phyloP scores from a whole-genome alignment of 2,329 filamentous ascomycete species.

The Ascochyta fabae region DNA sequence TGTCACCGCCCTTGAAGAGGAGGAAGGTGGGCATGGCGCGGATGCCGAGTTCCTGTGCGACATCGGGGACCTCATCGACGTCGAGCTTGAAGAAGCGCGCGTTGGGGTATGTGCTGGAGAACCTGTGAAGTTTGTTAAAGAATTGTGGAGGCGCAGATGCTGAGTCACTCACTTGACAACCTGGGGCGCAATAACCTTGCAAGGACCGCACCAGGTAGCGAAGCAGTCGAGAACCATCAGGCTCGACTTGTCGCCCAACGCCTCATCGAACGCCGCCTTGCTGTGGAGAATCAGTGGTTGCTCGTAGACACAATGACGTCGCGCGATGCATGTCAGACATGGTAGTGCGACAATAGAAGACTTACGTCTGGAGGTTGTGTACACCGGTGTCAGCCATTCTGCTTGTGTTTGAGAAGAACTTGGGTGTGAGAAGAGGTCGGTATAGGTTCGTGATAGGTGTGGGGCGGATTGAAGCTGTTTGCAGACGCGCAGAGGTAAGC shows the following conservation, averaged over 20 bases:
- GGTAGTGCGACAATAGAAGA: constrained; percentile 18
- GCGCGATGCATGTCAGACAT: constrained; percentile 7
- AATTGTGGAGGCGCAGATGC: neutral
- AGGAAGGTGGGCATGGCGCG: constrained; percentile 93
- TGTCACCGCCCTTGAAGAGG: constrained; percentile 80
- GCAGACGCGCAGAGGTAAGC: constrained; percentile 51
- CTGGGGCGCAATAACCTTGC: constrained; percentile 85
- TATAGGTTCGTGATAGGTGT: constrained; percentile 41
- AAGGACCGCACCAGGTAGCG: constrained; percentile 92
- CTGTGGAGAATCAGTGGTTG: constrained; percentile 50
- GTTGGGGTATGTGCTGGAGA: constrained; percentile 64
- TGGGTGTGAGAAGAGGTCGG: constrained; percentile 42
- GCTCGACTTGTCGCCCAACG: constrained; percentile 60
- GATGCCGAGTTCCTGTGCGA: constrained; percentile 78
- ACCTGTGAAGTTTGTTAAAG: constrained; percentile 51
- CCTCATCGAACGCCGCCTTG: constrained; percentile 64
- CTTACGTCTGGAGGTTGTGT: constrained; percentile 57
- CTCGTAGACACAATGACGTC: constrained; percentile 21
- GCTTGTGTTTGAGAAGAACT: constrained; percentile 52
- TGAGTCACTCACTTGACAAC: constrained; percentile 65
- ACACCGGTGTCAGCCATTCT: constrained; percentile 56
- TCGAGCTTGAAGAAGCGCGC: constrained; percentile 88
- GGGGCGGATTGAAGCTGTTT: constrained; percentile 41
- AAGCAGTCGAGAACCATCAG: constrained; percentile 85
- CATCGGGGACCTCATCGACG: constrained; percentile 79